Percentiles rank a stretch among this genome's conserved stretches.
Evolutionary conservation across 495 filamentous ascomycete species (phyloP).

Genomic region (Cladorrhinum samala): DNA sequence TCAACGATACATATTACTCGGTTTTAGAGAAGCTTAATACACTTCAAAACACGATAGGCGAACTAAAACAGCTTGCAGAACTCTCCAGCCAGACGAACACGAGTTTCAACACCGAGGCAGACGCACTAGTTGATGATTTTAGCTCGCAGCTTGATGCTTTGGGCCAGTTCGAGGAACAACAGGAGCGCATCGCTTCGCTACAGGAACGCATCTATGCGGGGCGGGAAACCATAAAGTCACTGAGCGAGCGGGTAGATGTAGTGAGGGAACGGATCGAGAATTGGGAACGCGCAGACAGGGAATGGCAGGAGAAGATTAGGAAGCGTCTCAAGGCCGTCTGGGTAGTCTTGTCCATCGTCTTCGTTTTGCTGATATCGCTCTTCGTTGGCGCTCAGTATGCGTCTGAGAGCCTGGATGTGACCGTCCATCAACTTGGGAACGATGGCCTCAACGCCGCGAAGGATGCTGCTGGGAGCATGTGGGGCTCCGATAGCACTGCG

Average conservation of each 20-base stretch:
- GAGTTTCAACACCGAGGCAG: constrained; percentile 57
- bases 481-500: neutral
- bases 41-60: constrained; percentile 60
- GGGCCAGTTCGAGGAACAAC: constrained; percentile 63
- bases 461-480: constrained; percentile 3
- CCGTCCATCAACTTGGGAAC: constrained; percentile 9
- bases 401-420: constrained; percentile 16
- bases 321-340: constrained; percentile 57
- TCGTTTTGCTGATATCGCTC: constrained; percentile 41
- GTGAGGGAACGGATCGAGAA: constrained; percentile 59
- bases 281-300: constrained; percentile 64
- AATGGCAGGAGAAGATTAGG: constrained; percentile 65
- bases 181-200: constrained; percentile 58
- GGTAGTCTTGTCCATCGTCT: constrained; percentile 43
- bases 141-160: constrained; percentile 59
- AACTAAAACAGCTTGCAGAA: constrained; percentile 62
- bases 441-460: constrained; percentile 9
- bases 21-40: constrained; percentile 69
- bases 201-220: constrained; percentile 59
- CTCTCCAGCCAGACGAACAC: constrained; percentile 54
- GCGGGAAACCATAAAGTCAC: constrained; percentile 54
- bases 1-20: constrained; percentile 85
- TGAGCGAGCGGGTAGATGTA: constrained; percentile 59
- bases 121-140: constrained; percentile 56
- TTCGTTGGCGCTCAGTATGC: constrained; percentile 36